Base-by-base conservation (phyloP, 768 basidiomycete genomes). In the Leccinum uliginosum region DNA sequence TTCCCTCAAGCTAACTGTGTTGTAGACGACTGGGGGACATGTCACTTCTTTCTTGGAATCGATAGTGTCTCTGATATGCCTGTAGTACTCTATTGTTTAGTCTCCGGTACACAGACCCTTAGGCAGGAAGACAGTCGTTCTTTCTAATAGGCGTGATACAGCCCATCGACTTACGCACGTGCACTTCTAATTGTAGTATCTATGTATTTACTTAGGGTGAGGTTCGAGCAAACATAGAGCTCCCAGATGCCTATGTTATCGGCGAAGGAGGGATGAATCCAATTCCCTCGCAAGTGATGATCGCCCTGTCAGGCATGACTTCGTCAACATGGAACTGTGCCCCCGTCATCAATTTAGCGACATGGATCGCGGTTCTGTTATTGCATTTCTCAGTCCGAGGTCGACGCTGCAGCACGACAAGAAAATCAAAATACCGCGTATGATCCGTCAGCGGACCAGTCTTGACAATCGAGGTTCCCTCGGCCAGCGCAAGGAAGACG, bases 11-110 rank as follows among this genome's bases (percentile, higher is more conserved):
- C 44, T 59, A 26, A 67, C 40, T 19, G 44, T 53, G 32, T 57
- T 54, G 26, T 62, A 91, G 90, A 71, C 89, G 90, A 57, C 72
- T 92, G 47, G 91, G 91, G 23, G 91, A 93, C 69, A 93, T 93
- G 91, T 81, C 86, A 0, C 75, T 91, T 24, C 78, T 93, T 19
- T 92, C 91, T 27, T 93, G 91, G 90, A 92, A 92, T 63, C 82
- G 83, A 65, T 76, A 72, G 11, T 50, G 51, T 34, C 26, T 35
- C 55, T 35, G 14, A 38, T 34, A 51, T 17, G 32, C 44, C 23
- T 47, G 49, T 29, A 50, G 49, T 70, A 67, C 50, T 51, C 50
- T 68, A 69, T 55, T 56, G 64, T 32, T 32, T 32, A 32, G 12
- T 32, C 30, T 32, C 12, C 10, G 12, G 5, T 12, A 32, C 5